Conservation (phyloP, 331 rosid genomes). For the Quercus tomentella region DNA sequence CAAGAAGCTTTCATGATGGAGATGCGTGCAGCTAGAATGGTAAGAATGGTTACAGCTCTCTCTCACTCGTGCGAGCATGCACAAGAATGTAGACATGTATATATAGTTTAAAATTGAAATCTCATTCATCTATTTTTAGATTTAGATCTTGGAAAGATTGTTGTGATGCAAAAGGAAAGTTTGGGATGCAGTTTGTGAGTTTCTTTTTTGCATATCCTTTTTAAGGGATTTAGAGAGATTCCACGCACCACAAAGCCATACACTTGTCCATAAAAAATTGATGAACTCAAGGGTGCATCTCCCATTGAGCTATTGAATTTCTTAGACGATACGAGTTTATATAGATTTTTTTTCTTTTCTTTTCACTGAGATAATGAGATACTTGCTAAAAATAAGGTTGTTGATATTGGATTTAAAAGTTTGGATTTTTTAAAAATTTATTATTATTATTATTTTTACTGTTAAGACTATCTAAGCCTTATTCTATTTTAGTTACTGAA, state of each 20-base stretch:
- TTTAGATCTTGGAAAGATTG: background rate
- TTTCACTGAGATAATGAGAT: background rate
- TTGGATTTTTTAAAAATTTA: background rate
- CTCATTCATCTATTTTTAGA: background rate
- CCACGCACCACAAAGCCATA: background rate
- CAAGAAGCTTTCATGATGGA: slow-evolving; percentile 96
- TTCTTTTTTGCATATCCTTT: no score
- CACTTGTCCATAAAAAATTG: background rate
- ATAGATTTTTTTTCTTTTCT: no score
- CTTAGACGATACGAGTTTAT: no score
- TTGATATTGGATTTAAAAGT: background rate
- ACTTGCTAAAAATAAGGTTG: background rate
- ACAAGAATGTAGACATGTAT: no score
- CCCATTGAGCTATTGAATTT: no score
- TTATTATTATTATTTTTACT: no score
- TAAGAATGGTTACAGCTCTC: slow-evolving; percentile 16
- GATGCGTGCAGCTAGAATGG: slow-evolving; percentile 89
- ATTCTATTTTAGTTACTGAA: no score
- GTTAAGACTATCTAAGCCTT: no score
- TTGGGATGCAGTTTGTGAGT: background rate
- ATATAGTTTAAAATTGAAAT: background rate
- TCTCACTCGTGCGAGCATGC: background rate
- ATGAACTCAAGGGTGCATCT: no score
- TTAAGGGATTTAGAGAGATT: background rate
- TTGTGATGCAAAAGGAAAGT: background rate